Evolutionary conservation across 768 basidiomycete species (phyloP).

Genomic region (Russula lepida): DNA sequence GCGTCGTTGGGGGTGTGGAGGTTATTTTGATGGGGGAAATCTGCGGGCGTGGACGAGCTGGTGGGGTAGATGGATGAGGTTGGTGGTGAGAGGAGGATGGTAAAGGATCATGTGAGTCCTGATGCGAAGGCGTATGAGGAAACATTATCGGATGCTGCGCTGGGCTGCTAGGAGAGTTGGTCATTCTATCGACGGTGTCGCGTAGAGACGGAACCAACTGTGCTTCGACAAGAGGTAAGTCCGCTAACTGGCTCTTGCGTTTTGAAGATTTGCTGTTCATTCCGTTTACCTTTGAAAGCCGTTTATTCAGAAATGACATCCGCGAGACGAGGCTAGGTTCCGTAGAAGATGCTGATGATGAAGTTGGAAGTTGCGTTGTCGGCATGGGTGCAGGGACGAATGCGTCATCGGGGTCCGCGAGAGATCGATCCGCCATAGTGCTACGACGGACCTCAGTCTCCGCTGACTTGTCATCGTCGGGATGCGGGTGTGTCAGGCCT

Average conservation of each 20-base stretch:
- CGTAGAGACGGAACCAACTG: conserved; percentile 61
- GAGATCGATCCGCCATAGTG: neutral
- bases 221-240: conserved; percentile 52
- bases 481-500: conserved; percentile 18
- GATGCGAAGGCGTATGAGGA: neutral
- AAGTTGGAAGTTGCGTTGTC: conserved; percentile 14
- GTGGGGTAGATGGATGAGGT: conserved; percentile 7
- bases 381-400: conserved; percentile 5
- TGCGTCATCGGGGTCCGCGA: neutral
- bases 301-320: conserved; percentile 17
- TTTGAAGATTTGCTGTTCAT: conserved; percentile 10
- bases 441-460: neutral
- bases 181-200: conserved; percentile 72
- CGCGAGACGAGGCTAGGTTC: conserved; percentile 17
- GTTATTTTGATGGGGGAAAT: neutral
- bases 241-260: conserved; percentile 38
- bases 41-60: conserved; percentile 9
- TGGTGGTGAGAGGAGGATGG: conserved; percentile 1
- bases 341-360: conserved; percentile 16
- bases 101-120: neutral
- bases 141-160: conserved; percentile 1
- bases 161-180: conserved; percentile 26
- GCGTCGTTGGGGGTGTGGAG: neutral
- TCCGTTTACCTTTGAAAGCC: conserved; percentile 7
- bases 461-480: conserved; percentile 3